Evolutionary conservation across 169 alveolate genomes (phyloP), one percentile per base, ranked within the genome.

Genomic region (Plasmodium yoelii): DNA sequence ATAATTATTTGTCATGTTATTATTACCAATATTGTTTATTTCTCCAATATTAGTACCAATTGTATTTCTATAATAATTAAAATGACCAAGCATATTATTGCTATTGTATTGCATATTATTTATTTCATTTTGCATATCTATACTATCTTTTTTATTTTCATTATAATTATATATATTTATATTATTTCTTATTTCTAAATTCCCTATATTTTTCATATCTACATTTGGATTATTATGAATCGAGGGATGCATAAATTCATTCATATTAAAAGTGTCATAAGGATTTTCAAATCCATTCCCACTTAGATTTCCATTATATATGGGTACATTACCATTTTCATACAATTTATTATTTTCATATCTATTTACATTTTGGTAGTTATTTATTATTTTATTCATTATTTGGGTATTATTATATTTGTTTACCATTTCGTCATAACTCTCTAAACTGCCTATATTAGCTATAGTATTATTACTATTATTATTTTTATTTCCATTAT

Each of bases 161-260:
- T 24, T 56, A 1, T 75, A 61, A 64, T 77, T 77, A 77, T 77
- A 56, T 2, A 61, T 24, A 63, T 74, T 74, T 75, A 46, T 73
- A 53, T 73, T 49, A 26, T 34, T 77, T 46, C 12, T 51, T 56
- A 57, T 34, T 19, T 64, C 67, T 64, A 53, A 24, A 47, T 15
- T 61, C 2, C 12, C 39, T 44, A 15, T 63, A 49, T 51, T 49
- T 77, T 63, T 15, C 61, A 63, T 26, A 8, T 63, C 44, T 26
- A 6, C 53, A 44, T 44, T 77, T 26, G 49, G n/a, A 9, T 26
- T 44, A 28, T 46, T 65, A 64, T 64, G n/a, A 28, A 26, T 12
- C 8, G 65, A 19, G 12, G 39, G 13, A 8, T 59, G 72, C 19
- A 57, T 59, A 19, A 73, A 24, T 26, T 67, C 73, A 51, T 63